Percentiles rank a stretch among this genome's conserved stretches.
Evolutionary conservation across 225 moss, liverwort and hornwort species (phyloP).

Genomic region (Physcomitrellopsis africana): DNA sequence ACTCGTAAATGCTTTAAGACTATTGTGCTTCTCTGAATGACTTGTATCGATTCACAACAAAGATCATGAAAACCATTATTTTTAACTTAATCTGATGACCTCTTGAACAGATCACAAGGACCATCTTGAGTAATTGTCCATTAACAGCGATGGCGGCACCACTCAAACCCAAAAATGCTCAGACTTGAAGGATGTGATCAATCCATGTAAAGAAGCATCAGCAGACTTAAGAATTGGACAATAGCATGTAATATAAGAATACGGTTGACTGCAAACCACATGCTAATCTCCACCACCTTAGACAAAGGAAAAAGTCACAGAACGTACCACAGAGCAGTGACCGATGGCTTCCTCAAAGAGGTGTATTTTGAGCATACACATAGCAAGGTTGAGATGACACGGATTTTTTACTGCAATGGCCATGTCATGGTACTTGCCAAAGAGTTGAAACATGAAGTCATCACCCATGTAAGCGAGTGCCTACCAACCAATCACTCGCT

Average conservation of each 20-base stretch:
- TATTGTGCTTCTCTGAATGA: neutral
- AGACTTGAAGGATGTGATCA: neutral
- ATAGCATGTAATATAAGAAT: neutral
- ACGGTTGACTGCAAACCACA: neutral
- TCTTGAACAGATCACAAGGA: neutral
- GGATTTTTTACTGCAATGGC: constrained; percentile 92
- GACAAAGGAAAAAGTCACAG: neutral
- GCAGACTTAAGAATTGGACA: neutral
- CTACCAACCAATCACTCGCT: constrained; percentile 45
- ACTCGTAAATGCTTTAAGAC: neutral
- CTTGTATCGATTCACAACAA: neutral
- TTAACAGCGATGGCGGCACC: neutral
- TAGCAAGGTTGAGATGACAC: constrained; percentile 95
- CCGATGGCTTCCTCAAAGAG: constrained; percentile 86
- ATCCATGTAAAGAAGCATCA: constrained; percentile 4
- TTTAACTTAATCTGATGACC: neutral
- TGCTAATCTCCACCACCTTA: neutral
- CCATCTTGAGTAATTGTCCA: neutral
- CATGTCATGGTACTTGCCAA: constrained; percentile 98
- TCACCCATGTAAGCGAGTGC: constrained; percentile 98
- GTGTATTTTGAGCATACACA: constrained; percentile 88
- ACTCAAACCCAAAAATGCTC: neutral
- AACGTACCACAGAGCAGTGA: constrained; percentile 88
- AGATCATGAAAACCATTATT: constrained; percentile 1
- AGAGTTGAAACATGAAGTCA: constrained; percentile 99